A percentile compares a stretch with the other conserved stretches of the same genome.
Evolutionary conservation across 1,284 basidiomycete genomes (phyloP).

Genomic region (Gastroboletus turbinatus): DNA sequence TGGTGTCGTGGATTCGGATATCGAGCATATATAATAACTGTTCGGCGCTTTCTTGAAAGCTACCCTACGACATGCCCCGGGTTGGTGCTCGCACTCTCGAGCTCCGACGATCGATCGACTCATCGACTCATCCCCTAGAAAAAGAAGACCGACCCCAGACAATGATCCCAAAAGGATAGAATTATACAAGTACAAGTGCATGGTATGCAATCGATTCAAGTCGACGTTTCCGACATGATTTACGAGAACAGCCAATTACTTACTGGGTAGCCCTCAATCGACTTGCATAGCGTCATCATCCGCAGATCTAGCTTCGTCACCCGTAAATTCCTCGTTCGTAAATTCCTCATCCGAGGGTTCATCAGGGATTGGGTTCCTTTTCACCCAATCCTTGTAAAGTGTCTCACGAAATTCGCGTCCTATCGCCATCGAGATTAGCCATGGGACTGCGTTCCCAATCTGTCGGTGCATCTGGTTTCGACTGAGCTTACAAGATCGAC

Average conservation of each 20-base stretch:
- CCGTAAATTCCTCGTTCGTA: constrained; percentile 9
- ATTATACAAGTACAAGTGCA: background rate
- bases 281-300: constrained; percentile 27
- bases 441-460: constrained; percentile 76
- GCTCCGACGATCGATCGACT: background rate
- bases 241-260: background rate
- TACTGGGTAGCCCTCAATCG: constrained; percentile 18
- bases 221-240: background rate
- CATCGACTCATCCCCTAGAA: background rate
- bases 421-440: constrained; percentile 59
- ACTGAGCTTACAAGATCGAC: constrained; percentile 3
- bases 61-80: background rate
- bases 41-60: background rate
- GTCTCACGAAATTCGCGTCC: constrained; percentile 56
- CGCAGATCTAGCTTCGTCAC: background rate
- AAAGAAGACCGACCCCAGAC: background rate
- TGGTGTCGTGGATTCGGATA: background rate
- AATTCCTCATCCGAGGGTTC: constrained; percentile 9
- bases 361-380: constrained; percentile 12
- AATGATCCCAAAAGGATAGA: background rate
- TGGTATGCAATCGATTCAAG: background rate
- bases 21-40: background rate
- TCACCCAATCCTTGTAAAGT: constrained; percentile 51
- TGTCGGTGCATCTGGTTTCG: constrained; percentile 63
- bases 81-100: background rate